These are phyloP conservation scores for Remersonia thermophila DNA, from an alignment of 2,329 filamentous ascomycete genomes.

Conservation along the genomic window DNA sequence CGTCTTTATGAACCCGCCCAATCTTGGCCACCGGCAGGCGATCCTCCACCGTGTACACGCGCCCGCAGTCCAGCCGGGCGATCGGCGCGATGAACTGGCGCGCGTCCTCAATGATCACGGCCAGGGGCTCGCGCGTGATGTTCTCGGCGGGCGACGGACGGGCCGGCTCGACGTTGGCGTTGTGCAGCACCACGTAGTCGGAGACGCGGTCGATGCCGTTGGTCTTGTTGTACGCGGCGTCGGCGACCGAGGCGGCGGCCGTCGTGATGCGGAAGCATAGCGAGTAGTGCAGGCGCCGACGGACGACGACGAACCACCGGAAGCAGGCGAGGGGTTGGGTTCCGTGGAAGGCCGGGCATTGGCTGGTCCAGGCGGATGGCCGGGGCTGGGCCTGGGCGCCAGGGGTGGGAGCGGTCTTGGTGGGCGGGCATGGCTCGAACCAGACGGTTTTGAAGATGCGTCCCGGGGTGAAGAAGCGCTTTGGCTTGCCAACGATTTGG, in stretches of 20 bases:
- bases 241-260: no score
- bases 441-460: slow-evolving; percentile 20
- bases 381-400: no score
- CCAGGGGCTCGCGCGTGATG: slow-evolving; percentile 14
- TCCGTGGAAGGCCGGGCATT: slow-evolving; percentile 11
- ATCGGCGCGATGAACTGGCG: slow-evolving; percentile 17
- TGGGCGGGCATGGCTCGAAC: slow-evolving; percentile 16
- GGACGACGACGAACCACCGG: slow-evolving; percentile 20
- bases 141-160: slow-evolving; percentile 13
- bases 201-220: slow-evolving; percentile 5
- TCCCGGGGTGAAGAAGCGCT: slow-evolving; percentile 19
- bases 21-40: slow-evolving; percentile 17
- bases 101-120: slow-evolving; percentile 18
- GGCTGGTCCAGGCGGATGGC: slow-evolving; percentile 6
- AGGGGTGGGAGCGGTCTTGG: no score
- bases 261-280: slow-evolving; percentile 20
- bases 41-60: slow-evolving; percentile 20
- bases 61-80: slow-evolving; percentile 18
- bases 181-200: slow-evolving; percentile 18
- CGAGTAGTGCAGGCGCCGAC: slow-evolving; percentile 16
- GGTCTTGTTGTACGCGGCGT: neutral
- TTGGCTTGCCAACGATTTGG: slow-evolving; percentile 14
- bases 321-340: slow-evolving; percentile 14
- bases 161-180: slow-evolving; percentile 11
- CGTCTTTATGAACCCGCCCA: slow-evolving; percentile 16